Conservation (phyloP, 2,329 filamentous ascomycete genomes). For the Calycina marina region DNA sequence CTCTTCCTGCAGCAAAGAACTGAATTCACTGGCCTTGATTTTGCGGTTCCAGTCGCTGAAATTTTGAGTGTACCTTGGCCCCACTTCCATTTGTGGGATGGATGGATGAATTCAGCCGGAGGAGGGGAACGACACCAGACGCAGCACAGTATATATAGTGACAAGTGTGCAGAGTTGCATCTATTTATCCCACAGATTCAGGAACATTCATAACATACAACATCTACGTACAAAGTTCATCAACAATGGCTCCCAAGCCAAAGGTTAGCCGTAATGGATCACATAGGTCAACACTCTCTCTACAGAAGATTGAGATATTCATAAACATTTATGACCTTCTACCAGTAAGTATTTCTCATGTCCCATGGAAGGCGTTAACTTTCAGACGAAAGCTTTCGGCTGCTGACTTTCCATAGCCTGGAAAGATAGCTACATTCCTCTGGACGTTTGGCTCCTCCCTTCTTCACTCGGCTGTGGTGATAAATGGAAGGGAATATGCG, state of each 20-base stretch:
- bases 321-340: constrained; percentile 71
- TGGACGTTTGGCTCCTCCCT: constrained; percentile 68
- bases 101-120: no score
- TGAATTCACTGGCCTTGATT: no score
- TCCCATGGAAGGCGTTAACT: not conserved
- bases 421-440: constrained; percentile 58
- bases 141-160: no score
- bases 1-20: constrained; percentile 8
- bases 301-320: constrained; percentile 57
- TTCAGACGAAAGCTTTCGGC: not conserved
- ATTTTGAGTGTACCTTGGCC: no score
- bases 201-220: not conserved
- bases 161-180: no score
- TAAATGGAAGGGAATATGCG: constrained; percentile 68
- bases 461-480: constrained; percentile 70
- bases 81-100: no score
- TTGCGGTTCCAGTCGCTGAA: no score
- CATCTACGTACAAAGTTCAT: no score
- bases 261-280: constrained; percentile 16
- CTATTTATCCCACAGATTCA: no score
- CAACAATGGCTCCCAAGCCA: constrained; percentile 16
- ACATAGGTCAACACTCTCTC: constrained; percentile 52
- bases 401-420: constrained; percentile 36
- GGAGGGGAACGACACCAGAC: no score
- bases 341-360: constrained; percentile 34